phyloP scores from a whole-genome alignment of 169 alveolate species.

The Blepharisma undulans region DNA sequence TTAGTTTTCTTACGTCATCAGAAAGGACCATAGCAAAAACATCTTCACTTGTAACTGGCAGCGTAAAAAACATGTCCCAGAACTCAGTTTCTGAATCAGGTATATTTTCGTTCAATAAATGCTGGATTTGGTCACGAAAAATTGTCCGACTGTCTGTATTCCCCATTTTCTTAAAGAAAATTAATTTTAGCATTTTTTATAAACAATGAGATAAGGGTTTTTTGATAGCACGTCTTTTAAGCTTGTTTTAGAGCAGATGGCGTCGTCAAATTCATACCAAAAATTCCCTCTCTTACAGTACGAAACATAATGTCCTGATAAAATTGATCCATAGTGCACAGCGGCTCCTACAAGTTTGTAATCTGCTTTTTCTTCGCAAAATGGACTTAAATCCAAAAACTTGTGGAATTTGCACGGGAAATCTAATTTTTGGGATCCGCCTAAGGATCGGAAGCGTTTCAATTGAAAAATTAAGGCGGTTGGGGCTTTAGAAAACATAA shows the following conservation, averaged over 20 bases:
- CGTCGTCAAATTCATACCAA: slow-evolving; percentile 36
- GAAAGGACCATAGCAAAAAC: slow-evolving; percentile 17
- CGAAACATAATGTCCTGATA: slow-evolving; percentile 37
- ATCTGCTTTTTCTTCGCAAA: background rate
- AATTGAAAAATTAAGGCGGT: background rate
- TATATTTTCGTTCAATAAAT: slow-evolving; percentile 27
- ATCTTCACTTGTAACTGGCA: background rate
- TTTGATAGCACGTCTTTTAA: background rate
- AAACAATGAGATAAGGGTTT: slow-evolving; percentile 4
- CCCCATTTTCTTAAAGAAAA: slow-evolving; percentile 31
- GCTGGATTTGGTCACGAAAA: slow-evolving; percentile 40
- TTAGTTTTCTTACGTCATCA: slow-evolving; percentile 2
- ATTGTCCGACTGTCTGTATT: slow-evolving; percentile 45
- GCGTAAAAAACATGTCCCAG: slow-evolving; percentile 28
- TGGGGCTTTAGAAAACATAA: slow-evolving; percentile 16
- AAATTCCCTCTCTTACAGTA: background rate
- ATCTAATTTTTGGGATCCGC: background rate
- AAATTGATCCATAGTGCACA: slow-evolving; percentile 32
- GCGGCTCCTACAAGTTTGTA: slow-evolving; percentile 32
- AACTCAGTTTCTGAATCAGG: background rate
- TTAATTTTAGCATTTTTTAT: background rate
- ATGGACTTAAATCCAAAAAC: background rate
- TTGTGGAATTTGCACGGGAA: background rate
- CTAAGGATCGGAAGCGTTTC: slow-evolving; percentile 11
- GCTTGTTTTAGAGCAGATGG: background rate